phyloP scores from a whole-genome alignment of 495 filamentous ascomycete species.

The Hypoxylon perforatum region DNA sequence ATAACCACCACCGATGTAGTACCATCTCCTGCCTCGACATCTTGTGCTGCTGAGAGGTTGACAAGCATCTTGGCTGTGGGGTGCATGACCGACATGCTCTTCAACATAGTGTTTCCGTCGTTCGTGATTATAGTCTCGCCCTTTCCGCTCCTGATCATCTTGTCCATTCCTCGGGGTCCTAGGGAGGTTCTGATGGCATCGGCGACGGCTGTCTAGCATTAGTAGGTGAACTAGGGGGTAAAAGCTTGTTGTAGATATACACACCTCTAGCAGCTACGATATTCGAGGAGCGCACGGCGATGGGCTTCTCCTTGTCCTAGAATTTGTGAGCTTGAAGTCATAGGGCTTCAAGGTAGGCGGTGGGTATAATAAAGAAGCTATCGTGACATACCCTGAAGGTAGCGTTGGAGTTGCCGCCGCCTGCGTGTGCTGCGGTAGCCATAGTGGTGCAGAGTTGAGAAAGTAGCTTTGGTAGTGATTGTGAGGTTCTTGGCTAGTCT shows the following conservation, averaged over 20 bases:
- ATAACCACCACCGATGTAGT: slow-evolving; percentile 99
- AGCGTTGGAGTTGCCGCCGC: slow-evolving; percentile 69
- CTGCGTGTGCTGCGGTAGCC: slow-evolving; percentile 69
- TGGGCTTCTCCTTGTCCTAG: slow-evolving; percentile 98
- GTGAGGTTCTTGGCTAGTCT: background rate
- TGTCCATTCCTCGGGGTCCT: slow-evolving; percentile 82
- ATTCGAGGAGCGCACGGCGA: slow-evolving; percentile 93
- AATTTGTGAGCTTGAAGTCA: slow-evolving; percentile 54
- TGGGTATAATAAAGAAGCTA: slow-evolving; percentile 18
- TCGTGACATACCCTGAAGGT: slow-evolving; percentile 77
- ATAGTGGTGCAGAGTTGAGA: slow-evolving; percentile 59
- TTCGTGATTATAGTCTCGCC: slow-evolving; percentile 99
- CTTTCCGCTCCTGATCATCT: slow-evolving; percentile 98
- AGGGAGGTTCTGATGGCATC: slow-evolving; percentile 90
- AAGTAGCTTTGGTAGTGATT: background rate
- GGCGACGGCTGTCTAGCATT: slow-evolving; percentile 75
- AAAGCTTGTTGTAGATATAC: slow-evolving; percentile 19
- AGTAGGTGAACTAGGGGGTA: slow-evolving; percentile 11
- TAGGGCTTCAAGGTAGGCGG: slow-evolving; percentile 5
- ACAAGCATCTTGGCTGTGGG: slow-evolving; percentile 99
- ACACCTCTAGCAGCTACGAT: slow-evolving; percentile 96
- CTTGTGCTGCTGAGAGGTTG: slow-evolving; percentile 94
- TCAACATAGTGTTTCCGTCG: slow-evolving; percentile 98
- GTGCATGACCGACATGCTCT: slow-evolving; percentile 98
- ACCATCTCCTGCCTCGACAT: slow-evolving; percentile 98